These are phyloP conservation scores for Euphorbia tirucalli DNA, from an alignment of 345 rosid species.

Conservation along the genomic window DNA sequence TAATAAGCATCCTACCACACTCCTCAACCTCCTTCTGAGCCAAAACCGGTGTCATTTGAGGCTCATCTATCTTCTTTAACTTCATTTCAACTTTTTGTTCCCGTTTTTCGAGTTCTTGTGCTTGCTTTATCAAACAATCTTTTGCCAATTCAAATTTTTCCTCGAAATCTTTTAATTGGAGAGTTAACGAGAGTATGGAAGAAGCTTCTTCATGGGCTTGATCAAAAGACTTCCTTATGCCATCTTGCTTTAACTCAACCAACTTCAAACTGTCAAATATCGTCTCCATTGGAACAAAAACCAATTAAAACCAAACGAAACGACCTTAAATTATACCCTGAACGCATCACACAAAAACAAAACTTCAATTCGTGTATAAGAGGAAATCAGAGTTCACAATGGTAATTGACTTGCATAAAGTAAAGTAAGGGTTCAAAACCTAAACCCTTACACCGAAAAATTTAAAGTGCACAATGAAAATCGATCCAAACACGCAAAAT, in stretches of 20 bases:
- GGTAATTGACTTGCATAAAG: too few relatives aligned
- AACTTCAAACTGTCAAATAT: not conserved
- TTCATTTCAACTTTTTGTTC: conserved; percentile 4
- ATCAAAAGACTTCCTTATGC: conserved; percentile 19
- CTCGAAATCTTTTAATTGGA: conserved; percentile 35
- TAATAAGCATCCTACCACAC: conserved; percentile 6
- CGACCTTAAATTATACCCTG: not conserved
- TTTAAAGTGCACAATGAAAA: not conserved
- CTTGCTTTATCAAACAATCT: conserved; percentile 1
- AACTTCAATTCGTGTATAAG: not conserved
- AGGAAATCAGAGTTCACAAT: not conserved
- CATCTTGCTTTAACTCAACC: conserved; percentile 18
- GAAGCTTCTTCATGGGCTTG: conserved; percentile 22
- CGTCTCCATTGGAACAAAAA: conserved; percentile 10
- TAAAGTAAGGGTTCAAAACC: not conserved
- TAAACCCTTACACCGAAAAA: not conserved
- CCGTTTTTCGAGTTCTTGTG: conserved; percentile 7
- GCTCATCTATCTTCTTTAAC: not conserved
- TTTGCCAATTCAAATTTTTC: conserved; percentile 16
- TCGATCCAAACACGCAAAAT: not conserved
- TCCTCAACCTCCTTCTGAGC: conserved; percentile 12
- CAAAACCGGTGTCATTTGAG: too few relatives aligned
- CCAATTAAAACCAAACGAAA: not conserved
- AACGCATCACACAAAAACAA: not conserved
- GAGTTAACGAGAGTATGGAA: conserved; percentile 23